Base-by-base conservation (phyloP, 257 asterid genomes). In the Ehretia macrophylla region DNA sequence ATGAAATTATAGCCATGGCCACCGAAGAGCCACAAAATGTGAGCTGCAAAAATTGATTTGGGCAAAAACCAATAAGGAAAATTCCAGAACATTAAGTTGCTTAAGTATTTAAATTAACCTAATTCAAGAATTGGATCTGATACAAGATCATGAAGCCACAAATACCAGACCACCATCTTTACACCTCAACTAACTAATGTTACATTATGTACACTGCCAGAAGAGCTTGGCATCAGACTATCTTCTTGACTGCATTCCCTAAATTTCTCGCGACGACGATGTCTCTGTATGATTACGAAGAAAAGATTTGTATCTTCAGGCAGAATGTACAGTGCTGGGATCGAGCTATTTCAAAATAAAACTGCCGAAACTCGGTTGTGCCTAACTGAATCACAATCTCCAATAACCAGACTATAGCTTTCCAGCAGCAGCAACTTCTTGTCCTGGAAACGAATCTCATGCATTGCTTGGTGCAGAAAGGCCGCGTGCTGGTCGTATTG, bases 181-280 rank as follows among this genome's bases (percentile, higher is more conserved):
- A 60, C 67, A 66, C 67, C 83, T 73, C 68, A 60, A 27, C 6
- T 27, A 27, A 59, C 76, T 74, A 81, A 54, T 61, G 79, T 66
- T 74, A 84, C 84, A 79, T 38, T 67, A 70, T 75, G 55, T 79
- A 77, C 73, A 75, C 59, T 47, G 56, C 37, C 40, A 48, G 35
- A 77, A 49, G 60, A 64, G 71, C 73, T 60, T 39, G 35, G 35
- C 35, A 27, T 27, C 35, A 27, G 35, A 27, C 6, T 27, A 27
- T 27, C 35, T 1, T 27, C 35, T 27, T 27, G 35, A 27, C 35
- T 27, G 35, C 35, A 27, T 6, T 27, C 35, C 35, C 35, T 27
- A 27, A 3, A 27, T 27, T 27, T 27, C 35, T 27, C 6, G 35
- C 35, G 6, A 27, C 35, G 35, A 27, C 3, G 35, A 27, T 27